These are phyloP conservation scores for Clavulina sp. DNA, from an alignment of 768 basidiomycete species.

Conservation along the genomic window DNA sequence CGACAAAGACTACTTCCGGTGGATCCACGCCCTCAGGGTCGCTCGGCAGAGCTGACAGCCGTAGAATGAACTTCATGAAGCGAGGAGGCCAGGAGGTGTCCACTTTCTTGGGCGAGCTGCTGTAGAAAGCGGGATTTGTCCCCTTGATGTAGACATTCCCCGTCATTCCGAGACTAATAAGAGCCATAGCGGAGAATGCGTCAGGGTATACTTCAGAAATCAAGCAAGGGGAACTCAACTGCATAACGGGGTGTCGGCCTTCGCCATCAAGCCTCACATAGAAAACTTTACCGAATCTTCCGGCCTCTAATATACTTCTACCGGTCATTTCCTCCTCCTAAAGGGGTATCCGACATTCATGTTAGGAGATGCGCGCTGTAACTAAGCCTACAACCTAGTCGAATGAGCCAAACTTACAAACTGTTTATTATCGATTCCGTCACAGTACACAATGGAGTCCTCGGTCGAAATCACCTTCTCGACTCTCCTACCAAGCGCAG, in stretches of 20 bases:
- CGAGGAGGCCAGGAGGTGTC: conserved; percentile 7
- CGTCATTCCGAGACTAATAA: neutral
- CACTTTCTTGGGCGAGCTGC: neutral
- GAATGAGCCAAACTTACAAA: conserved; percentile 28
- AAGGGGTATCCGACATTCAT: neutral
- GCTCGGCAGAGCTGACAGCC: neutral
- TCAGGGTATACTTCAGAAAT: too few relatives aligned
- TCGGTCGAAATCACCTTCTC: conserved; percentile 36
- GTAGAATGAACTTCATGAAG: conserved; percentile 2
- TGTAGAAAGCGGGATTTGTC: neutral
- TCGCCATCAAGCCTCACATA: conserved; percentile 45
- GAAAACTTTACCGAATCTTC: conserved; percentile 22
- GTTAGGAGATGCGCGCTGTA: conserved; percentile 8
- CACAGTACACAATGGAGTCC: conserved; percentile 46
- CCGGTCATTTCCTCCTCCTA: conserved; percentile 36
- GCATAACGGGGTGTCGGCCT: conserved; percentile 49
- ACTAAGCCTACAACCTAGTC: neutral
- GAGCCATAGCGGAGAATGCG: too few relatives aligned
- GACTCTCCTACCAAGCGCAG: conserved; percentile 37
- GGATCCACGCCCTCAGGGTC: conserved; percentile 15
- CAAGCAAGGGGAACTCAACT: conserved; percentile 75
- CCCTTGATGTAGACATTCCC: neutral
- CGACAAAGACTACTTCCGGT: conserved; percentile 48
- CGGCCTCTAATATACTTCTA: conserved; percentile 18
- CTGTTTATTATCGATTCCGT: conserved; percentile 38